These are phyloP conservation scores for Mimosa pudica DNA, from an alignment of 306 rosid species.

Conservation along the genomic window DNA sequence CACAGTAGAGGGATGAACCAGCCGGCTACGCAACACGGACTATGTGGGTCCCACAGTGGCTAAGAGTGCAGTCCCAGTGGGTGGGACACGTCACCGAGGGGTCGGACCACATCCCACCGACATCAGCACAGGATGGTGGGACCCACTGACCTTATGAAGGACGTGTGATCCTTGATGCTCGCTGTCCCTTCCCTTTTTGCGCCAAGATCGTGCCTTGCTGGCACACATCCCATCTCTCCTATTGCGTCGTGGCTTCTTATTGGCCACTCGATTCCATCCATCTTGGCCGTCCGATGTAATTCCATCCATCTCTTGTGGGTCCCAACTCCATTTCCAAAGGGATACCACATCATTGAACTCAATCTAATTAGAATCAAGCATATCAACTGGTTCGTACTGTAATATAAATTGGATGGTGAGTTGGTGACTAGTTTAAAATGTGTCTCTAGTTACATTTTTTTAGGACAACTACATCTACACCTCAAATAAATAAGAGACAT, in stretches of 20 bases:
- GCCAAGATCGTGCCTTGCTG: constrained; percentile 10
- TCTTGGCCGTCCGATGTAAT: not conserved
- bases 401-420: too few relatives aligned
- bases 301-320: constrained; percentile 19
- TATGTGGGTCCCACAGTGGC: not conserved
- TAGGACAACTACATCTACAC: too few relatives aligned
- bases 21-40: constrained; percentile 1
- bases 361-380: too few relatives aligned
- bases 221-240: not conserved
- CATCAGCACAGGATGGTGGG: constrained; percentile 5
- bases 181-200: not conserved
- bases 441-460: too few relatives aligned
- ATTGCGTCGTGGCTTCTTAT: not conserved
- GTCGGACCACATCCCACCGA: constrained; percentile 10
- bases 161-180: not conserved
- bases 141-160: not conserved
- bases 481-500: too few relatives aligned
- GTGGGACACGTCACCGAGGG: constrained; percentile 12
- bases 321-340: not conserved
- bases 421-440: too few relatives aligned
- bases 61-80: not conserved
- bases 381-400: too few relatives aligned
- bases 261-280: constrained; percentile 1
- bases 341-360: too few relatives aligned
- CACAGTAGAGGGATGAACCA: not conserved